A percentile compares a stretch with the other conserved stretches of the same genome.
These are phyloP conservation scores for Fusarium lyarnte DNA, from an alignment of 2,329 filamentous ascomycete species.

Conservation along the genomic window DNA sequence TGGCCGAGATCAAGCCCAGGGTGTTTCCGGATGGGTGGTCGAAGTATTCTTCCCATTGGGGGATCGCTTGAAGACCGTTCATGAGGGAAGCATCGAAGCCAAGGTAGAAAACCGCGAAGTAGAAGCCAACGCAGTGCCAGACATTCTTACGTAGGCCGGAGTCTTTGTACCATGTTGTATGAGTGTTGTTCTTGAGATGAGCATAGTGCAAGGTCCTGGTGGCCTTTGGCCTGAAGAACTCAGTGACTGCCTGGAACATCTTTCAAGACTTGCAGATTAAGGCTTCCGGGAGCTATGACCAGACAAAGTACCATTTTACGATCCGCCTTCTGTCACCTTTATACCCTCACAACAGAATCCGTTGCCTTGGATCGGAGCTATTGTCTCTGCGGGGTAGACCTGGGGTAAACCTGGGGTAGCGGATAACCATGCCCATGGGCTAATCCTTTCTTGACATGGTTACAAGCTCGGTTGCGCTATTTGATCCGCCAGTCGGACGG, in stretches of 20 bases:
- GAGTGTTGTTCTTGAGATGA: conserved; percentile 27
- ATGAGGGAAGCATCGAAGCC: conserved; percentile 12
- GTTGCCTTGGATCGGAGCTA: not conserved
- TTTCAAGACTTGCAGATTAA: not conserved
- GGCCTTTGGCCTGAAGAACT: conserved; percentile 25
- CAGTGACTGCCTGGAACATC: conserved; percentile 7
- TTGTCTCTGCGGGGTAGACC: conserved; percentile 2
- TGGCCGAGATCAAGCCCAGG: conserved; percentile 21
- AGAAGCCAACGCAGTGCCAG: conserved; percentile 29
- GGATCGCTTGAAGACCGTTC: conserved; percentile 23
- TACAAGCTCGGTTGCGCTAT: not conserved
- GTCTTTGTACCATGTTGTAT: conserved; percentile 28
- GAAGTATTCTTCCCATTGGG: conserved; percentile 30
- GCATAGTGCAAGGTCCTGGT: conserved; percentile 18
- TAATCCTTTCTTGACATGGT: not conserved
- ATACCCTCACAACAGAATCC: not conserved
- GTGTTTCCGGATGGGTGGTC: conserved; percentile 17
- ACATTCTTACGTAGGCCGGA: conserved; percentile 18
- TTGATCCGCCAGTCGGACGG: not conserved
- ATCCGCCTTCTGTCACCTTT: not conserved
- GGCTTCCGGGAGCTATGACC: not conserved
- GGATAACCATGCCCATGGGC: not conserved
- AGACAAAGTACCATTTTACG: fast-evolving
- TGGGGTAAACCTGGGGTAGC: conserved; percentile 30
- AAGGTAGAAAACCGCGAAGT: conserved; percentile 29